Base-by-base conservation (phyloP, 768 basidiomycete genomes). In the Amanita polypyramis region DNA sequence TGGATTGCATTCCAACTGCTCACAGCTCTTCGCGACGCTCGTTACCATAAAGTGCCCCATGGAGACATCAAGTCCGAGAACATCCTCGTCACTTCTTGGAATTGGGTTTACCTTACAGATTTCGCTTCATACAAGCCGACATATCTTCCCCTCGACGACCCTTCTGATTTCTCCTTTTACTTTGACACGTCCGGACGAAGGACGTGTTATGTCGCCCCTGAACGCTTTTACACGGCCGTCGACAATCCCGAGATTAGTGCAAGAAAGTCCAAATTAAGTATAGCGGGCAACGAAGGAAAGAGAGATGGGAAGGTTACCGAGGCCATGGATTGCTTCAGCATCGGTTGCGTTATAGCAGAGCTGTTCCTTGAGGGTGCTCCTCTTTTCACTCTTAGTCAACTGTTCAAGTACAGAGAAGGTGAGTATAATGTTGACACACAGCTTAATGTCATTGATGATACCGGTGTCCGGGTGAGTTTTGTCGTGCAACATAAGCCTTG, bases 1-100 rank as follows among this genome's bases (percentile, higher is more conserved):
- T 99, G 95, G 96, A 91, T 98, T 50, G 82, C 86, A 0, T 99
- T 92, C 59, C 96, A 98, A 62, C 70, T 98, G 1, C 70, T 98
- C 51, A 83, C 79, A 21, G 90, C 84, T 2, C 73, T 99, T 35
- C 77, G 85, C 19, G 88, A 90, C 55, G 81, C 89, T 0, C 77
- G 90, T 20, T 79, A 80, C 47, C 80, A 84, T 43, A 88, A 94
- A 68, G 71, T 94, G n/a, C 78, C 94, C 2, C 96, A 99, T 64
- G 96, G 96, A 8, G 95, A 98, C 62, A 86, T 99, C 70, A 98
- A 54, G 32, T 51, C 53, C 3, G 90, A 94, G 64, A 99, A 99
- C 62, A 80, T 99, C 55, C 77, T 98, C 43, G 90, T 98, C 42
- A 93, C 94, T 0, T 93, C 95, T 0, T 94, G 91, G 75, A 94